These are phyloP conservation scores for Anthracocystis setariae DNA, from an alignment of 1,284 basidiomycete species.

Conservation along the genomic window DNA sequence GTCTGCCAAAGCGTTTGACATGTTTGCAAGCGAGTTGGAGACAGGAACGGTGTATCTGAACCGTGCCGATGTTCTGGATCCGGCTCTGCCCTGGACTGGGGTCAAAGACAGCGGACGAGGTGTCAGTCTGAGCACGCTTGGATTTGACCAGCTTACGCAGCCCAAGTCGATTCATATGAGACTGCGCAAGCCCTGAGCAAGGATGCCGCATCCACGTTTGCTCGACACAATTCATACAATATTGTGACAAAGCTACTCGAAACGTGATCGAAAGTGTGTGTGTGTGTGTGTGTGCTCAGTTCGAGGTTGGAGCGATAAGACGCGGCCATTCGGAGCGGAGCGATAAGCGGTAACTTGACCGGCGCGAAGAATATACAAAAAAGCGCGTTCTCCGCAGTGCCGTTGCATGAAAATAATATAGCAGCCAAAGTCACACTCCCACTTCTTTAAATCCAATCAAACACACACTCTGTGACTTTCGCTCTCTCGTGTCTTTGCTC, in stretches of 20 bases:
- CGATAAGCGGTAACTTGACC: background rate
- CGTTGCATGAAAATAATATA: background rate
- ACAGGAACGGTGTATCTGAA: constrained; percentile 93
- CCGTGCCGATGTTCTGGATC: constrained; percentile 78
- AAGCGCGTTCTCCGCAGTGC: background rate
- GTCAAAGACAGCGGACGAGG: constrained; percentile 92
- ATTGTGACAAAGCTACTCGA: no score
- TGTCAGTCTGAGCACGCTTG: constrained; percentile 85
- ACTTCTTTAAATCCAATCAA: no score
- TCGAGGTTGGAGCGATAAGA: constrained; percentile 1
- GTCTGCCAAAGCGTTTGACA: constrained; percentile 77
- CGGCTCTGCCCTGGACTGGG: constrained; percentile 91
- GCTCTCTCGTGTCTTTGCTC: no score
- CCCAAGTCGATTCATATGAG: constrained; percentile 56
- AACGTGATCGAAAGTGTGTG: background rate
- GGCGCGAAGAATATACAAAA: background rate
- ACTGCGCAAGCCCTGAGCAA: constrained; percentile 41
- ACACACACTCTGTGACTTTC: no score
- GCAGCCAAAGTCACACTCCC: no score
- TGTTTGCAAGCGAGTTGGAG: constrained; percentile 79
- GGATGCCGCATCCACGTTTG: no score
- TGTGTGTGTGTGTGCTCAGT: background rate
- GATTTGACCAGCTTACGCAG: constrained; percentile 67
- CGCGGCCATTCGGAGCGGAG: no score
- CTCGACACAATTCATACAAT: no score